phyloP scores from a whole-genome alignment of 306 rosid genomes.

The Coriaria nepalensis region DNA sequence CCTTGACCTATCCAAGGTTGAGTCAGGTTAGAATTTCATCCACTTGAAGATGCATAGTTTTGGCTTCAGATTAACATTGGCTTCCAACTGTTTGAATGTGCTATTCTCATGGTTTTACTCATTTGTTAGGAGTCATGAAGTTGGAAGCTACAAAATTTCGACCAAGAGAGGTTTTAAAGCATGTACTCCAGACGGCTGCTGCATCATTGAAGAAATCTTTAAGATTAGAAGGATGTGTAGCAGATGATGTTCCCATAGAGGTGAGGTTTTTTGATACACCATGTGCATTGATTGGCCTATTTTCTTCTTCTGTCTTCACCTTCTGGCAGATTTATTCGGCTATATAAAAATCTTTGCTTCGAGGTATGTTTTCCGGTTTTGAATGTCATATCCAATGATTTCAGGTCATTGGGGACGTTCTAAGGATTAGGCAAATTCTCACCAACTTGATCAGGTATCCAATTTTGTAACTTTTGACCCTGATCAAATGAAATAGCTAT shows the following conservation, averaged over 20 bases:
- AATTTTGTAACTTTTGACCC: not conserved
- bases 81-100: not conserved
- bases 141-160: conserved; percentile 83
- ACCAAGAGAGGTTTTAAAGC: conserved; percentile 79
- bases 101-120: conserved; percentile 5
- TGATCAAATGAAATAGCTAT: too few species aligned
- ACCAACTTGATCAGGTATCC: conserved; percentile 78
- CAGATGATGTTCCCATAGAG: conserved; percentile 86
- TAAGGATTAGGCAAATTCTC: conserved; percentile 84
- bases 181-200: conserved; percentile 93
- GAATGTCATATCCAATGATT: conserved; percentile 6
- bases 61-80: too few species aligned
- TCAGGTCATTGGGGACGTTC: conserved; percentile 83
- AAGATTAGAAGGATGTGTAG: conserved; percentile 77
- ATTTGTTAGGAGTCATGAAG: conserved; percentile 70
- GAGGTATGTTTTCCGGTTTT: not conserved
- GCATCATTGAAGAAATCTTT: conserved; percentile 80
- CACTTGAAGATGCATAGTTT: not conserved
- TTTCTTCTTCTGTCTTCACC: too few species aligned
- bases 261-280: conserved; percentile 22
- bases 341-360: too few species aligned
- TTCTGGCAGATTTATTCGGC: too few species aligned
- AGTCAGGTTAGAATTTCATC: conserved; percentile 51
- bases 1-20: conserved; percentile 95
- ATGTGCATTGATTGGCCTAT: too few species aligned